Percentiles rank a stretch among this genome's conserved stretches.
phyloP scores from a whole-genome alignment of 495 filamentous ascomycete species.

The Penicillium psychrofluorescens region DNA sequence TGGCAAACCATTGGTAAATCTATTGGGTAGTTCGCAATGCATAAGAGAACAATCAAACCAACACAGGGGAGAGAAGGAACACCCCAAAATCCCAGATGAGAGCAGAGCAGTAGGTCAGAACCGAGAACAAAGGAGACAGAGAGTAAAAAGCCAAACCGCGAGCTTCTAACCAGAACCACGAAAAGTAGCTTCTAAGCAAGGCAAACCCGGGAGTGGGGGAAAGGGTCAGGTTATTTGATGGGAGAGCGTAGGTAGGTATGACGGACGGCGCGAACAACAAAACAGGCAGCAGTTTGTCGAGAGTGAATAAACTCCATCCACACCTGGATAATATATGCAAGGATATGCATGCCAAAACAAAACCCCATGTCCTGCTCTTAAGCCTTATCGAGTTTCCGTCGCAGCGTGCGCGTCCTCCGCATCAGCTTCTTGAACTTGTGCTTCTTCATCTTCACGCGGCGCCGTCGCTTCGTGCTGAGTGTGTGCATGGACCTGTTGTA shows the following conservation, averaged over 20 bases:
- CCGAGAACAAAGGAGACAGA: not conserved
- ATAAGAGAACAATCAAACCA: not conserved
- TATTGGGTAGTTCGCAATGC: constrained; percentile 14
- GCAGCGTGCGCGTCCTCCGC: constrained; percentile 80
- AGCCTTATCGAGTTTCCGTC: constrained; percentile 71
- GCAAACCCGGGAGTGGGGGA: not conserved
- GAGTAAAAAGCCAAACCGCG: not conserved
- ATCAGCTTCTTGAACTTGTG: constrained; percentile 99
- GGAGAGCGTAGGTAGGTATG: constrained; percentile 3
- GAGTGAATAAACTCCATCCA: not conserved
- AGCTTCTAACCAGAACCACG: not conserved
- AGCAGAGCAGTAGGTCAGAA: not conserved
- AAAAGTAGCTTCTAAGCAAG: not conserved
- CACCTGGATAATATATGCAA: constrained; percentile 19
- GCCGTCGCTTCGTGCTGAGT: constrained; percentile 81
- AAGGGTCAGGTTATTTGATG: constrained; percentile 9
- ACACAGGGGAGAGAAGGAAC: too few relatives aligned
- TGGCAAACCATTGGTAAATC: constrained; percentile 1
- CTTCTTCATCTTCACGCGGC: constrained; percentile 99
- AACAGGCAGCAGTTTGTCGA: not conserved
- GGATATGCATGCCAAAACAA: constrained; percentile 12
- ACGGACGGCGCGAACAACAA: constrained; percentile 2
- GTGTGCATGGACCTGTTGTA: constrained; percentile 43
- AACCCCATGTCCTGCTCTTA: constrained; percentile 13
- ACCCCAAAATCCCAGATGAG: constrained; percentile 3